Base-by-base conservation (phyloP, 345 rosid species). In the Carallia pectinifolia region DNA sequence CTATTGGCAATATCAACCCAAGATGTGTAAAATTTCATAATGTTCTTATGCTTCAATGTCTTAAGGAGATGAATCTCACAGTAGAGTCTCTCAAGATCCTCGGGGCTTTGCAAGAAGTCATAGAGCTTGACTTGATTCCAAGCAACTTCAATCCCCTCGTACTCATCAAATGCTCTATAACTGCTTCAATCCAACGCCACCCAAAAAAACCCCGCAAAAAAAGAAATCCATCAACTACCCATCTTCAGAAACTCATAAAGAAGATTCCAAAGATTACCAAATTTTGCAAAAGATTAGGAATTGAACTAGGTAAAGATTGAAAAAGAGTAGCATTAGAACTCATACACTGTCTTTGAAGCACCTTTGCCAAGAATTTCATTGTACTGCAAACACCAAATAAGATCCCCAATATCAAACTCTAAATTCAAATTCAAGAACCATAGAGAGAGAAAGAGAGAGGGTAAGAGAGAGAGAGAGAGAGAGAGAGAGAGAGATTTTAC, bases 101-200 rank as follows among this genome's bases (percentile, higher is more conserved):
- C 97, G 62, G 99, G 97, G 74, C 97, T 88, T 70, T 88, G 97
- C 59, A 92, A 63, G 85, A 91, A 92, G 84, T 92, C 97, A 74
- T 89, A 84, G 65, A 95, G 93, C 87, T 92, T 95, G 79, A 95
- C 97, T 77, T 92, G 99, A 76, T 95, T 95, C 99, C 99, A 95
- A 74, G 99, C 99, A 78, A 95, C 96, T 78, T 95, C 99, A 79
- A 89, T 90, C 69, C 99, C 99, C 67, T 90, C 87, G 75, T 87
- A 95, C 84, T 95, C 97, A 82, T 92, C 99, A 81, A 92, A 95
- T 74, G 91, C 99, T 79, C 88, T 86, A 52, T 95, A 95, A 62
- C 99, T 95, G 89, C 61, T 65, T 37, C 72, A 84, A 73, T 33
- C 29, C 65, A 76, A 44, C 62, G 59, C 27, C 55, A 4, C 10